phyloP scores from a whole-genome alignment of 2,329 filamentous ascomycete species.

The Penicillium sp. region DNA sequence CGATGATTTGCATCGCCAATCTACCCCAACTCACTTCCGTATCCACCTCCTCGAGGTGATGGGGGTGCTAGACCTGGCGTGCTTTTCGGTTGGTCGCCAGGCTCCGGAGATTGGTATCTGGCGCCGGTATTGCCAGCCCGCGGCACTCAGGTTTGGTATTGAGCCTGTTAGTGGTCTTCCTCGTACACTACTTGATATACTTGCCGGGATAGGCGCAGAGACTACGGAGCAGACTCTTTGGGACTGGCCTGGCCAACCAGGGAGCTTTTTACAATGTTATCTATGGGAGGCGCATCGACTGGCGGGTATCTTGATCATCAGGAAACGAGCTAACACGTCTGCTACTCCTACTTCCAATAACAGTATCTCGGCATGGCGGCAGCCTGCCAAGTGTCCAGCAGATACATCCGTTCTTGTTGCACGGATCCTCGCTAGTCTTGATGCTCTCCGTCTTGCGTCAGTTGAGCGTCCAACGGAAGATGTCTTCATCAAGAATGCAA shows the following conservation, averaged over 20 bases:
- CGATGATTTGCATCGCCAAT: neutral
- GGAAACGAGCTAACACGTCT: conserved; percentile 4
- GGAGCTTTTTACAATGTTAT: conserved; percentile 26
- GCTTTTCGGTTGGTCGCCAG: conserved; percentile 25
- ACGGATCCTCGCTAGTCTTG: conserved; percentile 24
- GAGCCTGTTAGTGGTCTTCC: conserved; percentile 31
- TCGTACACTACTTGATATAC: conserved; percentile 25
- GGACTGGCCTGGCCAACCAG: conserved; percentile 27
- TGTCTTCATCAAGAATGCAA: conserved; percentile 22
- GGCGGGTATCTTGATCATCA: conserved; percentile 24
- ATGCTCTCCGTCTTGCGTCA: conserved; percentile 23
- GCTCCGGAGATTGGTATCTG: conserved; percentile 25
- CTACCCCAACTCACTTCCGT: conserved; percentile 14
- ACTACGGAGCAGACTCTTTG: conserved; percentile 27
- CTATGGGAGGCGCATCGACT: conserved; percentile 30
- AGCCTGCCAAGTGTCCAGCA: conserved; percentile 6
- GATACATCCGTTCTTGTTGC: conserved; percentile 16
- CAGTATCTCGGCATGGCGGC: conserved; percentile 3
- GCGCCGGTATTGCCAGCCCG: conserved; percentile 24
- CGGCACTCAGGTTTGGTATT: conserved; percentile 7
- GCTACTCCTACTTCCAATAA: neutral
- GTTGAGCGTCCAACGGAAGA: conserved; percentile 14
- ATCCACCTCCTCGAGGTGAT: conserved; percentile 30
- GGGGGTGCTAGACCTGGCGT: conserved; percentile 31
- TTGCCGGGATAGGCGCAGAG: conserved; percentile 22